Evolutionary conservation across 1,284 basidiomycete genomes (phyloP).

Genomic region (Exobasidium cylindrosporum): DNA sequence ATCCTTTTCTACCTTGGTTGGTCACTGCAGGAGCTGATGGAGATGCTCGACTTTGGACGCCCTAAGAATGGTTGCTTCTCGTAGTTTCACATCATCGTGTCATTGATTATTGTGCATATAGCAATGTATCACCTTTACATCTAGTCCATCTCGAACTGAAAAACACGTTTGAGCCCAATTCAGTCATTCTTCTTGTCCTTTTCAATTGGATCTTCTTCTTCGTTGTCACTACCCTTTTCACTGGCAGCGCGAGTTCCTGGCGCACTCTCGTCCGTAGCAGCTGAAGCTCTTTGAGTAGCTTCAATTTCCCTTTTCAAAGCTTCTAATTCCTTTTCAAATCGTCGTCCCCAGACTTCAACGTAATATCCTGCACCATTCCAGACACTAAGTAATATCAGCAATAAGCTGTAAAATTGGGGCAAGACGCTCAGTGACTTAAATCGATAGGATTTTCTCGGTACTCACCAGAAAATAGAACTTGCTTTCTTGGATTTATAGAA

Average conservation of each 20-base stretch:
- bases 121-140: too few relatives aligned
- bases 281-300: background rate
- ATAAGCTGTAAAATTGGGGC: background rate
- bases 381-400: conserved; percentile 1
- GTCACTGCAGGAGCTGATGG: conserved; percentile 91
- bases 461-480: conserved; percentile 72
- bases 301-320: conserved; percentile 9
- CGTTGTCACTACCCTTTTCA: conserved; percentile 3
- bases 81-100: too few relatives aligned
- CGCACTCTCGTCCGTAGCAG: background rate
- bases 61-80: too few relatives aligned
- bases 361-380: conserved; percentile 13
- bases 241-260: background rate
- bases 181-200: background rate
- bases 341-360: conserved; percentile 1
- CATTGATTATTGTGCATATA: too few relatives aligned
- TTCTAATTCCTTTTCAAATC: conserved; percentile 6
- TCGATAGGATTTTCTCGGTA: conserved; percentile 51
- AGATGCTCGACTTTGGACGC: conserved; percentile 74
- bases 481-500: conserved; percentile 73
- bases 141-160: background rate
- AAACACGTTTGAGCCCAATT: too few relatives aligned
- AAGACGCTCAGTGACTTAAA: too few relatives aligned
- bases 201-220: background rate
- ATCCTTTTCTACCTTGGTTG: conserved; percentile 85